phyloP scores from a whole-genome alignment of 257 asterid genomes.

The Agastache rugosa region DNA sequence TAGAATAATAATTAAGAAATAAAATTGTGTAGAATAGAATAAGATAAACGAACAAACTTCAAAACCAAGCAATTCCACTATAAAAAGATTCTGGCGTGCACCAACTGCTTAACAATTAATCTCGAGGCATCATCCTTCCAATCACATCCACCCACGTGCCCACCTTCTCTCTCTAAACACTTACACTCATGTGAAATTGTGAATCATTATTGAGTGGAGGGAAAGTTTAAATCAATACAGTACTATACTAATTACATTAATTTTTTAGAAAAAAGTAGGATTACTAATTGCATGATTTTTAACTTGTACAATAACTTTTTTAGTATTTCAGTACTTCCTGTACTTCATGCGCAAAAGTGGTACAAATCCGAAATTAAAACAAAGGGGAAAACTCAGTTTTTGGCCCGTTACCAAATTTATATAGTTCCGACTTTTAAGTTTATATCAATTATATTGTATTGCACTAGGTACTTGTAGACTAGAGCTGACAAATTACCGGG shows the following conservation, averaged over 20 bases:
- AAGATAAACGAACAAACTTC: slow-evolving; percentile 47
- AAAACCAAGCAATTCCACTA: slow-evolving; percentile 56
- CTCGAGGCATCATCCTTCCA: slow-evolving; percentile 56
- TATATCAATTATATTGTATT: too few species aligned
- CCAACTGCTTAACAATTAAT: slow-evolving; percentile 46
- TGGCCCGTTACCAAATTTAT: too few species aligned
- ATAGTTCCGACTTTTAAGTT: too few species aligned
- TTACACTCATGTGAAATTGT: slow-evolving; percentile 57
- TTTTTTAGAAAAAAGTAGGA: too few species aligned
- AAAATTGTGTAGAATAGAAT: slow-evolving; percentile 28
- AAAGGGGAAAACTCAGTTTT: not conserved
- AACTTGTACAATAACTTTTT: not conserved
- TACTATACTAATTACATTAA: not conserved
- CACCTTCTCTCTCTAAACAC: slow-evolving; percentile 41
- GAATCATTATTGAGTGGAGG: slow-evolving; percentile 58
- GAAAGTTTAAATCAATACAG: slow-evolving; percentile 31
- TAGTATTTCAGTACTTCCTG: not conserved
- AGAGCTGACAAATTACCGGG: too few species aligned
- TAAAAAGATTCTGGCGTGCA: slow-evolving; percentile 70
- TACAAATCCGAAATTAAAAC: too few species aligned
- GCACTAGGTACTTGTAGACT: too few species aligned
- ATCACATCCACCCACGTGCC: slow-evolving; percentile 51
- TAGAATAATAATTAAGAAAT: slow-evolving; percentile 33
- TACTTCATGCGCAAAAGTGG: not conserved
- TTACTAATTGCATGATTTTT: not conserved